Evolutionary conservation across 805 yeast species (phyloP).

Genomic region (Soucietia sequanensis): DNA sequence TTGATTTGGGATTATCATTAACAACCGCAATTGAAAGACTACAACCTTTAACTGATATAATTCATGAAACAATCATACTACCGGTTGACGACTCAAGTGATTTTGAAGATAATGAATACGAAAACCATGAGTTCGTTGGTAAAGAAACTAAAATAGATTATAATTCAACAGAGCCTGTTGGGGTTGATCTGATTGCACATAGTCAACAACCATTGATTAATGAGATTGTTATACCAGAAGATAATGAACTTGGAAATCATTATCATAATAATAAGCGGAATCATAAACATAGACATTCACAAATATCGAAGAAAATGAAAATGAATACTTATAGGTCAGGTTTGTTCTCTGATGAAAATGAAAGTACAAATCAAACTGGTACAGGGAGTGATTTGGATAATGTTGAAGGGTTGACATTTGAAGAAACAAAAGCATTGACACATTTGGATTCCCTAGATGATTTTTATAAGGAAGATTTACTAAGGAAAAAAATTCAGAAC

Average conservation of each 20-base stretch:
- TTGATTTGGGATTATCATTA: conserved; percentile 46
- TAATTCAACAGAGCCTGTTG: conserved; percentile 50
- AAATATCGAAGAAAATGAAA: conserved; percentile 3
- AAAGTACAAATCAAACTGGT: conserved; percentile 9
- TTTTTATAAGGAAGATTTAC: conserved; percentile 34
- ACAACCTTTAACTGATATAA: conserved; percentile 44
- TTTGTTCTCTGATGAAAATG: conserved; percentile 14
- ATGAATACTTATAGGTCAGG: conserved; percentile 12
- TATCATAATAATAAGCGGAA: conserved; percentile 9
- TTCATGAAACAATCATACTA: conserved; percentile 46
- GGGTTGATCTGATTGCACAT: conserved; percentile 48
- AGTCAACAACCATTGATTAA: conserved; percentile 48
- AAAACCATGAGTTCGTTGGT: conserved; percentile 13
- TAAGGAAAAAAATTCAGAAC: conserved; percentile 49
- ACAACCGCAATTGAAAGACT: conserved; percentile 53
- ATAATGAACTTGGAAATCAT: conserved; percentile 11
- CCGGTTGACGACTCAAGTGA: conserved; percentile 48
- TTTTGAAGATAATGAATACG: conserved; percentile 20
- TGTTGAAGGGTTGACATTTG: conserved; percentile 35
- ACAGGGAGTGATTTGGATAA: conserved; percentile 25
- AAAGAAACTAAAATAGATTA: background rate
- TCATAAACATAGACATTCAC: conserved; percentile 6
- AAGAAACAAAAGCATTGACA: conserved; percentile 35
- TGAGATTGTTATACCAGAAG: conserved; percentile 52
- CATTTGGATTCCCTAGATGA: conserved; percentile 36